phyloP scores from a whole-genome alignment of 225 moss, liverwort and hornwort genomes.

The Polytrichum formosum region DNA sequence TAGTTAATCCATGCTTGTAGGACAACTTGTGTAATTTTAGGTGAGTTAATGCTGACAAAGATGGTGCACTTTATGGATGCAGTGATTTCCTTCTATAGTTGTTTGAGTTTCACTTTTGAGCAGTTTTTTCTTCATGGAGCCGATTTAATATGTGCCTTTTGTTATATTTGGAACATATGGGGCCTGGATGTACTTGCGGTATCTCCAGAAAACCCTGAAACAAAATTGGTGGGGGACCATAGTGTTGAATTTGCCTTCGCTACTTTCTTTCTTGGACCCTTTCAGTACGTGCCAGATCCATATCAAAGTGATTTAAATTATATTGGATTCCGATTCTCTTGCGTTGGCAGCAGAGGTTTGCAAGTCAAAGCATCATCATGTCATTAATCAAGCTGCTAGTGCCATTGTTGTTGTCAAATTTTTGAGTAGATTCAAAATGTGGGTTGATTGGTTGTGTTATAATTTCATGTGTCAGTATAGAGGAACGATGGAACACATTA shows the following conservation, averaged over 20 bases:
- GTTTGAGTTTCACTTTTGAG: conserved; percentile 32
- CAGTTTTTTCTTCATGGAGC: conserved; percentile 47
- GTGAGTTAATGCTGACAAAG: conserved; percentile 4
- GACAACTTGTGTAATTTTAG: too few relatives aligned
- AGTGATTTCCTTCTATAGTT: conserved; percentile 70
- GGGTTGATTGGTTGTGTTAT: too few relatives aligned
- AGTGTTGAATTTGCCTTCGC: conserved; percentile 83
- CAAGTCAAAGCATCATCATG: too few relatives aligned
- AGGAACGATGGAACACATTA: too few relatives aligned
- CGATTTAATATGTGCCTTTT: conserved; percentile 71
- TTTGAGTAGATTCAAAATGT: too few relatives aligned
- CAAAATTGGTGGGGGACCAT: conserved; percentile 72
- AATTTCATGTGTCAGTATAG: too few relatives aligned
- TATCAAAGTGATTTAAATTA: background rate
- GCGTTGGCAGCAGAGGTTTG: too few relatives aligned
- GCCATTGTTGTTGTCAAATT: too few relatives aligned
- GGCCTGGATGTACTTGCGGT: conserved; percentile 87
- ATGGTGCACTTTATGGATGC: conserved; percentile 22
- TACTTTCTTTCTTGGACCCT: conserved; percentile 66
- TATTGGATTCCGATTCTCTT: too few relatives aligned
- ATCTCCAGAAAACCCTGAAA: conserved; percentile 77
- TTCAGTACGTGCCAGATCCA: conserved; percentile 38
- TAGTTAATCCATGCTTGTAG: too few relatives aligned
- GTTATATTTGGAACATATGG: conserved; percentile 81
- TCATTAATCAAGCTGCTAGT: too few relatives aligned